Base-by-base conservation (phyloP, 768 basidiomycete genomes). In the Leccinellum luteum region DNA sequence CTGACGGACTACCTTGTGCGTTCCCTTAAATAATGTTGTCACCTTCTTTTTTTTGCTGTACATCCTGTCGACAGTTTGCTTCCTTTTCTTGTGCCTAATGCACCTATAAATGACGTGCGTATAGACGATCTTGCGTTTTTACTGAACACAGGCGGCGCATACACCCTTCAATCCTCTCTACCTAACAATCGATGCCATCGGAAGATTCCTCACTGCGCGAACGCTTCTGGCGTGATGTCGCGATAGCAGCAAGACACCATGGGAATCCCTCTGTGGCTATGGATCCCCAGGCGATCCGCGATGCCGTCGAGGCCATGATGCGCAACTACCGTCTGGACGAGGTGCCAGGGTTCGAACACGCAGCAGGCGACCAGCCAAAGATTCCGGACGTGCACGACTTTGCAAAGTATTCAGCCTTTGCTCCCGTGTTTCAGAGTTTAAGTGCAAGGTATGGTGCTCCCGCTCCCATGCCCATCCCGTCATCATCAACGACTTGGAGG, bases 151-250 rank as follows among this genome's bases (percentile, higher is more conserved):
- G 23, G 7, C 10, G 7, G 28, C 35, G 38, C 64, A 59, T 52
- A 52, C 32, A 55, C 38, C 25, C 64, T 56, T 56, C 52, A 31
- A 57, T 43, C 21, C 54, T n/a, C 54, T 32, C 25, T 13, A n/a
- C n/a, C 12, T 12, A 41, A n/a, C 17, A 41, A 5, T 27, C 41
- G 6, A 69, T 70, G 68, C 19, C 62, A 41, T 25, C 52, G 2
- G 19, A 10, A 7, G 59, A 55, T 30, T 3, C 5, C 48, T 31
- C 64, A 6, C 23, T 69, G 23, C 65, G 54, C 6, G 64, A 66
- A n/a, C 66, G 62, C 34, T 69, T 66, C 31, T 69, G 68, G 68
- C 61, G 60, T 51, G 62, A 69, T 28, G 59, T 68, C 9, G 61
- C 62, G 10, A 52, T 52, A 5, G 64, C 45, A 10, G 44, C 49